phyloP scores from a whole-genome alignment of 331 rosid genomes.

The Phaseolus coccineus region DNA sequence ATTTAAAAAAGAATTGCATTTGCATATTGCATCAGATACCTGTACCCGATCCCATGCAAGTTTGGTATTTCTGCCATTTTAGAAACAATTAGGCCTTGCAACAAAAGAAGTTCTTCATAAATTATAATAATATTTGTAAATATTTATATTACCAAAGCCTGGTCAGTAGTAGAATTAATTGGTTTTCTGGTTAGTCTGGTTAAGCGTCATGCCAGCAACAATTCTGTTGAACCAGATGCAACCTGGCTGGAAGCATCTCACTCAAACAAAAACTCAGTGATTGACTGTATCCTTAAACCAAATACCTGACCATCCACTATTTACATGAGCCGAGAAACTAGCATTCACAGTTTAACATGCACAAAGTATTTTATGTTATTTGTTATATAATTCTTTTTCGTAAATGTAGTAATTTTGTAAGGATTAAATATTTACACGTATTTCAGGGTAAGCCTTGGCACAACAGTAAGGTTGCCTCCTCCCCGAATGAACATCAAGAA shows the following conservation, averaged over 20 bases:
- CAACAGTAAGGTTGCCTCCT: background rate
- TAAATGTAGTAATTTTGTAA: background rate
- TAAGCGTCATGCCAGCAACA: background rate
- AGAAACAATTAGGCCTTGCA: background rate
- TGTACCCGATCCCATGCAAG: background rate
- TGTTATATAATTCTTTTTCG: background rate
- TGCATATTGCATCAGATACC: background rate
- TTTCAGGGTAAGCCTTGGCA: background rate
- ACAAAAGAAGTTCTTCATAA: background rate
- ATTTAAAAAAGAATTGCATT: background rate
- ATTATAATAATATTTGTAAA: background rate
- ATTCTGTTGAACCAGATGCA: background rate
- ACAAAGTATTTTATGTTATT: background rate
- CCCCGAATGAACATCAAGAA: no score
- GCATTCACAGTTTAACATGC: background rate
- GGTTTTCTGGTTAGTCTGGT: background rate
- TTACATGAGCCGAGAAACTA: background rate
- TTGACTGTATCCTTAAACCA: background rate
- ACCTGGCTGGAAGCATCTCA: background rate
- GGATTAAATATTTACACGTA: background rate
- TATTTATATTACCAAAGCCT: background rate
- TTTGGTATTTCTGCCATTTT: background rate
- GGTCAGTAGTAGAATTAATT: background rate
- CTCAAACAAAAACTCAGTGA: slow-evolving; percentile 4
- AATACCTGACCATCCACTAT: background rate